phyloP scores from a whole-genome alignment of 140 eudicot genomes.

The Bidens hawaiensis region DNA sequence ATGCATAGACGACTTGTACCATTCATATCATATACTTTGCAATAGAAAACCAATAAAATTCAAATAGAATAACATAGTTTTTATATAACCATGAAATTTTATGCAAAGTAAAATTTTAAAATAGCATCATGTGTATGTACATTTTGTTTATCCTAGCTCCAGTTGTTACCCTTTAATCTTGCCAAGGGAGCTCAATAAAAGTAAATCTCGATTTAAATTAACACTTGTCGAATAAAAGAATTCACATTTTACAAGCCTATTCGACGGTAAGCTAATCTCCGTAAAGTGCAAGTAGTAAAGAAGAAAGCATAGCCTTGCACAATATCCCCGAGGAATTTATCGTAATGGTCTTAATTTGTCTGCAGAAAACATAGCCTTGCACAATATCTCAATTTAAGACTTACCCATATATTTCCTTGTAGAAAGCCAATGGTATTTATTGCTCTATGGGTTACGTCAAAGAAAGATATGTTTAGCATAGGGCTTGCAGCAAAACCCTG shows the following conservation, averaged over 20 bases:
- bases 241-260: slow-evolving; percentile 63
- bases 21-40: not conserved
- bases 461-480: slow-evolving; percentile 97
- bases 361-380: too few relatives aligned
- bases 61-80: slow-evolving; percentile 5
- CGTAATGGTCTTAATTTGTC: too few relatives aligned
- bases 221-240: not conserved
- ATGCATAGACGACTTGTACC: too few relatives aligned
- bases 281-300: slow-evolving; percentile 78
- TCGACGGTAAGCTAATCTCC: slow-evolving; percentile 71
- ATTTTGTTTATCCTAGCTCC: slow-evolving; percentile 16
- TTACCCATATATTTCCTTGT: slow-evolving; percentile 92
- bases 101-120: slow-evolving; percentile 22
- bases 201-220: not conserved
- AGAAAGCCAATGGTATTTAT: slow-evolving; percentile 92
- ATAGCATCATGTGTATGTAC: slow-evolving; percentile 23
- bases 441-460: slow-evolving; percentile 96
- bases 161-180: slow-evolving; percentile 20
- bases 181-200: slow-evolving; percentile 10
- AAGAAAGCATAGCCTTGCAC: not conserved
- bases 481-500: slow-evolving; percentile 99
- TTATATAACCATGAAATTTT: slow-evolving; percentile 5
- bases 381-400: too few relatives aligned
- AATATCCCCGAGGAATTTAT: too few relatives aligned
- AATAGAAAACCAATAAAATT: not conserved